phyloP scores from a whole-genome alignment of 345 rosid species.

The Rhizophora mangle region DNA sequence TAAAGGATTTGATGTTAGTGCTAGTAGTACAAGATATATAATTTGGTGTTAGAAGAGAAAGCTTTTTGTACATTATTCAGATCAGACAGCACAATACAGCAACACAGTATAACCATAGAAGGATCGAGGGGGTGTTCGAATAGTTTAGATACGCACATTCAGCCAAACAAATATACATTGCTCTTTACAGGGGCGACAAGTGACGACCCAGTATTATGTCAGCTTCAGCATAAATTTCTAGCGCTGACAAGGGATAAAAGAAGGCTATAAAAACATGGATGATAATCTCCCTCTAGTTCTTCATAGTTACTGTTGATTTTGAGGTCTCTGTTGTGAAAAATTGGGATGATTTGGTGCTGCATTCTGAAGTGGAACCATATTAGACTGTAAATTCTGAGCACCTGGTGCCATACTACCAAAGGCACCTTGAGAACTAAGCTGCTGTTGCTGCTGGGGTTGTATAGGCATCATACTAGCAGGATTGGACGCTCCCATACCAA shows the following conservation, averaged over 20 bases:
- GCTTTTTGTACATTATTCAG: no score
- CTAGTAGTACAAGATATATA: no score
- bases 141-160: not conserved
- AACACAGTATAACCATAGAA: not conserved
- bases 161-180: not conserved
- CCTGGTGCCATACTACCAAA: conserved; percentile 62
- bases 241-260: not conserved
- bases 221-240: not conserved
- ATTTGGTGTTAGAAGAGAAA: no score
- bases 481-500: conserved; percentile 64
- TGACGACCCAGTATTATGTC: no score
- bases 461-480: conserved; percentile 64
- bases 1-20: no score
- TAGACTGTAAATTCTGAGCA: conserved; percentile 65
- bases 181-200: no score
- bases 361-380: conserved; percentile 68
- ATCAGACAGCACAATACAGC: not conserved
- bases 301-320: conserved; percentile 56
- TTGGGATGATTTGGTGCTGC: conserved; percentile 53
- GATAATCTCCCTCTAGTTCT: not conserved
- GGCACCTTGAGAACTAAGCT: conserved; percentile 51
- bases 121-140: no score
- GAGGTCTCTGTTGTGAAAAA: conserved; percentile 70
- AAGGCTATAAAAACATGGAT: not conserved
- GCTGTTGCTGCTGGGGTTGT: conserved; percentile 57